These are phyloP conservation scores for Reutealis trisperma DNA, from an alignment of 345 rosid genomes.

Conservation along the genomic window DNA sequence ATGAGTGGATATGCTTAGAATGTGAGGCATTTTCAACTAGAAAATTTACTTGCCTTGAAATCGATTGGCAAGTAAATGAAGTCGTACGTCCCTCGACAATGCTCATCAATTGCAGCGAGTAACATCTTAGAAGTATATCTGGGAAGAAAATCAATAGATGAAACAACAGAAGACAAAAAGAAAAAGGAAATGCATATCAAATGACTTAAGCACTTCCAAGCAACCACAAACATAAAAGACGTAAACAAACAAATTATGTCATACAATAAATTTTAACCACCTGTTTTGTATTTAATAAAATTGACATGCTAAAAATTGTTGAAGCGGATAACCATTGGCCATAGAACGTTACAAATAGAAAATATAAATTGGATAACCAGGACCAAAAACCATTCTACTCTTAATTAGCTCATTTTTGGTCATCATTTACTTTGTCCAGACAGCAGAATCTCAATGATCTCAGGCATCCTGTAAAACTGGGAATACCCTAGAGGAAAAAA, in stretches of 20 bases:
- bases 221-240: background rate
- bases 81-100: conserved; percentile 63
- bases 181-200: background rate
- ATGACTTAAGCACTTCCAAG: background rate
- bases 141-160: conserved; percentile 5
- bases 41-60: conserved; percentile 52
- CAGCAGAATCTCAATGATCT: background rate
- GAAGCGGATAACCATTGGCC: background rate
- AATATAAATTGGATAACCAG: background rate
- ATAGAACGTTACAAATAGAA: too few relatives aligned
- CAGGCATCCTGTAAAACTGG: background rate
- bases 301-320: background rate
- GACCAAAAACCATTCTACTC: background rate
- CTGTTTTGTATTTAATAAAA: conserved; percentile 1
- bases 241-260: background rate
- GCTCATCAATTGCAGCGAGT: conserved; percentile 71
- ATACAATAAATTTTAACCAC: background rate
- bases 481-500: background rate
- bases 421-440: background rate
- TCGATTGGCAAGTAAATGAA: conserved; percentile 73
- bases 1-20: background rate
- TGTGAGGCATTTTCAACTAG: background rate
- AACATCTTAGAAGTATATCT: conserved; percentile 81
- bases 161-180: background rate
- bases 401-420: background rate